A percentile compares a stretch with the other conserved stretches of the same genome.
Evolutionary conservation across 177 flowering plant species (phyloP).

Genomic region (Tripterygium wilfordii): DNA sequence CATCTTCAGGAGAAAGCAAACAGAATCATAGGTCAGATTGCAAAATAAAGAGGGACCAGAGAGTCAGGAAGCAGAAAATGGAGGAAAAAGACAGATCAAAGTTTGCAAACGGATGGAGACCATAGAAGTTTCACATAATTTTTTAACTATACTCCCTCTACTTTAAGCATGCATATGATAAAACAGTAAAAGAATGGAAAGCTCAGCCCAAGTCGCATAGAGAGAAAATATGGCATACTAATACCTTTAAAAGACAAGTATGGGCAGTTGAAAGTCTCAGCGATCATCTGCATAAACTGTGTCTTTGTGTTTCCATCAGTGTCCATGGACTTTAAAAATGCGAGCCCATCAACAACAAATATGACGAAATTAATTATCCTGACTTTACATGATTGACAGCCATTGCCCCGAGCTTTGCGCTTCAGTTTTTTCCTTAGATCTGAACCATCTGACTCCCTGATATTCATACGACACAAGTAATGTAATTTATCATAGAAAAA

Average conservation of each 20-base stretch:
- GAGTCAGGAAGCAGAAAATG: not conserved
- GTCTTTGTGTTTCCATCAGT: conserved; percentile 18
- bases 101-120: no score
- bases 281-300: conserved; percentile 24
- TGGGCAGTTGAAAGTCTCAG: conserved; percentile 42
- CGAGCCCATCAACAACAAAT: conserved; percentile 68
- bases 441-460: conserved; percentile 54
- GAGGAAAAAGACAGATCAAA: no score
- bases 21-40: not conserved
- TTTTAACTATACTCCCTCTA: no score
- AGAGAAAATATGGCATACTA: no score
- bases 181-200: not conserved
- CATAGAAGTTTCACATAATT: no score
- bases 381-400: conserved; percentile 10
- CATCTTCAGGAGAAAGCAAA: conserved; percentile 42
- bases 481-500: conserved; percentile 1
- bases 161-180: no score
- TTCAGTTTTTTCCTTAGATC: conserved; percentile 23
- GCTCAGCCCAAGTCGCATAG: no score
- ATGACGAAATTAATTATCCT: conserved; percentile 69
- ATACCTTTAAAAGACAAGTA: conserved; percentile 76
- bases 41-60: not conserved
- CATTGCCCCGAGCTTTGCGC: conserved; percentile 28
- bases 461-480: conserved; percentile 1
- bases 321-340: conserved; percentile 54